Base-by-base conservation (phyloP, 345 rosid genomes). In the Corchorus capsularis region DNA sequence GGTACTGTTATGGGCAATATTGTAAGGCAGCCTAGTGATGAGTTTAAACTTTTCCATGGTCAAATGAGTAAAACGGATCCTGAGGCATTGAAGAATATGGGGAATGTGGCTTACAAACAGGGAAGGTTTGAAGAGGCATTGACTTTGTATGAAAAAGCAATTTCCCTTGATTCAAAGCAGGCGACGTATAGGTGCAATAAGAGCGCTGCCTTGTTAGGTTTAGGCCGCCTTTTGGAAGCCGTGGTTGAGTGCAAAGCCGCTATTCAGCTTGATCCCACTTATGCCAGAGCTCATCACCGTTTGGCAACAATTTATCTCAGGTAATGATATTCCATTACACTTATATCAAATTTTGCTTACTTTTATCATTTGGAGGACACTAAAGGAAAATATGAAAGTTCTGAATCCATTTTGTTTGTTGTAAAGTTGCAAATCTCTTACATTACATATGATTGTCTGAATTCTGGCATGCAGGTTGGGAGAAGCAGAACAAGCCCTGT, bases 131-230 rank as follows among this genome's bases (percentile, higher is more conserved):
- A 77, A 50, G 93, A 95, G 84, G 99, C 99, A 35, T 82, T 95
- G 80, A 86, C 72, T 62, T 83, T 88, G 13, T 94, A 94, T 64
- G 95, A 94, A 73, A 80, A 85, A 59, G 97, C 98, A 6, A 89
- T 94, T 71, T 79, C 87, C 52, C 83, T 88, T 49, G 87, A 93
- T 77, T 82, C 92, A 0, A 86, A 84, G 32, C 92, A 88, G 80
- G 89, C 99, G 35, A 84, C 89, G 10, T 95, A 90, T 79, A 79
- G 96, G 74, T 79, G 94, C 78, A 95, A 95, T 69, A 90, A 83
- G 81, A 82, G 97, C 8, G 98, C 98, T n/a, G 94, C 98, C 75
- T 81, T 95, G 90, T 87, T 89, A 4, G 90, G 93, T 64, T 85
- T 93, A 45, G 97, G 96, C 76, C 90, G 90, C n/a, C 80, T 89